Evolutionary conservation across 1,284 basidiomycete genomes (phyloP), one percentile per base, ranked within the genome.

Genomic region (Ganoderma sinense): DNA sequence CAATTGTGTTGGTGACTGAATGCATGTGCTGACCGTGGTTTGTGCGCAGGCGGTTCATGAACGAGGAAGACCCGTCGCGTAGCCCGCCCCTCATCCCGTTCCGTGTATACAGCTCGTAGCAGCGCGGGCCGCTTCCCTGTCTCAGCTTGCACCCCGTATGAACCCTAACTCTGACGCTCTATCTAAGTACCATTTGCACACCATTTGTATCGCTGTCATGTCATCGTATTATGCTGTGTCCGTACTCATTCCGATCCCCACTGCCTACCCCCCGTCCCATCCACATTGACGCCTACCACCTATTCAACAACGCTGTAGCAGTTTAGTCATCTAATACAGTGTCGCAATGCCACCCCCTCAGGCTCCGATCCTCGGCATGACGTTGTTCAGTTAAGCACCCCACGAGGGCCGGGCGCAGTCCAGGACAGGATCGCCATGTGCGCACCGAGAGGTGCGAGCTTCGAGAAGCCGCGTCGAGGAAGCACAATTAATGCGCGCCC

Each of bases 51-150:
- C 81, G 82, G 64, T 88, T 91, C 73, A 82, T 87, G 10, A 86
- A 91, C 72, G 77, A 91, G 66, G 91, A 93, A 45, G 86, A 84
- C 68, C 85, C 88, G 7, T 80, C 78, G 10, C 81, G 79, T 59
- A 84, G 82, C 67, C 85, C 87, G 14, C 91, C 92, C 20, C 83
- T 94, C 41, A 74, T 79, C 60, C 71, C 75, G 8, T 77, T 75
- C 69, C 71, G 75, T 10, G 75, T 78, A 6, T 79, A 79, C 66
- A 67, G 58, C 23, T 68, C 73, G 29, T 75, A 66, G 51, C 59
- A 61, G n/a, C 36, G 39, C 33, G 53, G 29, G 53, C 29, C 29
- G 53, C 58, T 26, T 60, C 16, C 58, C 23, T 61, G 59, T 13
- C 39, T 41, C 14, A 31, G 2, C 36, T 36, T 7, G 36, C 10